Conservation (phyloP, 164 flowering plant genomes). For the Macadamia tetraphylla region DNA sequence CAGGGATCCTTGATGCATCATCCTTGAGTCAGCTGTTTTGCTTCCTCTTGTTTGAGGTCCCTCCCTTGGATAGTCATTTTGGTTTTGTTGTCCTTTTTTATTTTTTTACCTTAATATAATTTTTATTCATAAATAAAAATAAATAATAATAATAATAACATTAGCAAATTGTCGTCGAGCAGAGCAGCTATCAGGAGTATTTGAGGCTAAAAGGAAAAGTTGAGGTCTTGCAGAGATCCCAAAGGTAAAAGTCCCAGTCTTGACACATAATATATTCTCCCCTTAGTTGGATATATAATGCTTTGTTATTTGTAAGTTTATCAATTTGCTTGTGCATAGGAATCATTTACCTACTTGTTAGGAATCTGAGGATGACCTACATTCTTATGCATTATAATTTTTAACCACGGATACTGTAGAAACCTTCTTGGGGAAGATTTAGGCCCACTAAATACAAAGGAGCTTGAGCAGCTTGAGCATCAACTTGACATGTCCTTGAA, state of each 20-base stretch:
- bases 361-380: neutral
- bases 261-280: neutral
- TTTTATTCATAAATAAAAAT: no score
- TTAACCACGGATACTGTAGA: slow-evolving; percentile 16
- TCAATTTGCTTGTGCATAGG: neutral
- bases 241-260: slow-evolving; percentile 27
- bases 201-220: slow-evolving; percentile 43
- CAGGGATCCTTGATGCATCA: no score
- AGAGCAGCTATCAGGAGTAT: slow-evolving; percentile 39
- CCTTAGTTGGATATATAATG: neutral
- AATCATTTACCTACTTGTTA: neutral
- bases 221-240: slow-evolving; percentile 42
- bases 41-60: no score
- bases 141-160: neutral
- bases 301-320: neutral
- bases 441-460: slow-evolving; percentile 33
- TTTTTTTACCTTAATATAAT: no score
- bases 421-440: slow-evolving; percentile 55
- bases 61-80: no score
- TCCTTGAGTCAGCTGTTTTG: no score
- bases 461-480: slow-evolving; percentile 52
- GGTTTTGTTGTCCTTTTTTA: no score
- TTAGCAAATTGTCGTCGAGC: slow-evolving; percentile 1
- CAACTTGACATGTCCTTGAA: slow-evolving; percentile 43
- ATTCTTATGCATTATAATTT: neutral